Evolutionary conservation across 768 basidiomycete genomes (phyloP), one percentile per base, ranked within the genome.

Genomic region (Termitomyces sp.): DNA sequence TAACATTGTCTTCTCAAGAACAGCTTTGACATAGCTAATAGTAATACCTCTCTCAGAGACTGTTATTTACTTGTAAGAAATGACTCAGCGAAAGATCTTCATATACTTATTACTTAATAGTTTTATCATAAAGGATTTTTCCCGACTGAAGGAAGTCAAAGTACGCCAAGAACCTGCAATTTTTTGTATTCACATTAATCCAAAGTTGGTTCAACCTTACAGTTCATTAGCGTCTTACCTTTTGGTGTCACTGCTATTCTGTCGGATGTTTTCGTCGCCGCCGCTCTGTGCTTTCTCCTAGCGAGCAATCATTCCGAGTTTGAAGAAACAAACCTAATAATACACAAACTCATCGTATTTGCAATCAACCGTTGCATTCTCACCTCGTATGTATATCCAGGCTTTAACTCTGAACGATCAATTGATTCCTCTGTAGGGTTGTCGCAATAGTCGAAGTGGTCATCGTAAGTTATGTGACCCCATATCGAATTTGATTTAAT

Each of bases 291-390:
- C 53, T 51, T 76, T 18, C 68, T 79, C 16, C 66, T 83, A 24
- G 64, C 74, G 36, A 74, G 65, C 53, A 78, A 74, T 55, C 72
- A 75, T 3, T 72, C 78, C 3, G 72, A 73, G 8, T 76, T 76
- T 50, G 62, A 68, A 20, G 72, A 74, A 48, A 80, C 80, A 1
- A 79, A 81, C 57, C 68, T 60, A 40, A 62, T 81, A 24, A 76
- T 82, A 45, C 77, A 78, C 62, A 74, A 67, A 43, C 65, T 83
- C 24, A 78, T 82, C 4, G 67, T 82, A 22, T 80, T 74, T 57
- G 77, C 79, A 3, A 79, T 82, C 42, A 79, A 82, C 62, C 77
- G 80, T 12, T 82, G 80, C 65, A 63, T 82, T 40, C 66, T 83
- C 24, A 83, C 81, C n/a, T 77, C 77, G 81, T 81, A 59, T 37